Percentiles rank a stretch among this genome's conserved stretches.
Conservation (phyloP, 495 filamentous ascomycete genomes). For the Cercophora newfieldiana region DNA sequence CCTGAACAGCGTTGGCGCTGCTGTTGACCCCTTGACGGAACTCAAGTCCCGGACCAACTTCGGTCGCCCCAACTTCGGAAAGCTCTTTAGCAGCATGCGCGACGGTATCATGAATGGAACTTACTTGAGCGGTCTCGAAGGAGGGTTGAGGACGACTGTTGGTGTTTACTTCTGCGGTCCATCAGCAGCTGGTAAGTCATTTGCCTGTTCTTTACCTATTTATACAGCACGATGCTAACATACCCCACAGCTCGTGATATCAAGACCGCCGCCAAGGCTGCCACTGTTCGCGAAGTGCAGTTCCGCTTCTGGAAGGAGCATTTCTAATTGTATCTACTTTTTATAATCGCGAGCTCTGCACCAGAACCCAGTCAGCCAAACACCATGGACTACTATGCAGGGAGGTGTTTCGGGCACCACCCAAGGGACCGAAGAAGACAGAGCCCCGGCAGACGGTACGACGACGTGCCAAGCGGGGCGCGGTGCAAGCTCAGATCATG, state of each 20-base stretch:
- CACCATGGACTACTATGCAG: background rate
- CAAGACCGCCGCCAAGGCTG: slow-evolving; percentile 69
- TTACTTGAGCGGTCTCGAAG: slow-evolving; percentile 80
- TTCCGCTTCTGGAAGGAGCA: slow-evolving; percentile 99
- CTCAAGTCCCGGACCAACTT: slow-evolving; percentile 90
- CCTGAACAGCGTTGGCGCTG: slow-evolving; percentile 86
- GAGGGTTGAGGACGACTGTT: slow-evolving; percentile 72
- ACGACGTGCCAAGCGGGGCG: slow-evolving; percentile 9
- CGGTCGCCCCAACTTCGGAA: slow-evolving; percentile 85
- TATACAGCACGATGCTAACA: background rate
- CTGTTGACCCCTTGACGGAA: slow-evolving; percentile 88
- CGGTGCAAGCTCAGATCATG: background rate
- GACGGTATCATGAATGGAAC: slow-evolving; percentile 81
- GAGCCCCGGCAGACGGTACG: background rate
- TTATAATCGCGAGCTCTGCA: slow-evolving; percentile 10
- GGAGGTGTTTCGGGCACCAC: background rate
- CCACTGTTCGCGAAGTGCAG: slow-evolving; percentile 53
- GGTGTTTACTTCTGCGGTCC: slow-evolving; percentile 97
- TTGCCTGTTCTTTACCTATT: background rate
- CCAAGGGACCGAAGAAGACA: background rate
- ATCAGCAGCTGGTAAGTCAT: slow-evolving; percentile 51
- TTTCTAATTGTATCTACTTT: slow-evolving; percentile 23
- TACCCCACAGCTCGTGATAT: slow-evolving; percentile 55
- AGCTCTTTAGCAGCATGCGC: slow-evolving; percentile 81
- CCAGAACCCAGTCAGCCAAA: background rate